Base-by-base conservation (phyloP, 2,329 filamentous ascomycete genomes). In the Hypoxylon sp. region DNA sequence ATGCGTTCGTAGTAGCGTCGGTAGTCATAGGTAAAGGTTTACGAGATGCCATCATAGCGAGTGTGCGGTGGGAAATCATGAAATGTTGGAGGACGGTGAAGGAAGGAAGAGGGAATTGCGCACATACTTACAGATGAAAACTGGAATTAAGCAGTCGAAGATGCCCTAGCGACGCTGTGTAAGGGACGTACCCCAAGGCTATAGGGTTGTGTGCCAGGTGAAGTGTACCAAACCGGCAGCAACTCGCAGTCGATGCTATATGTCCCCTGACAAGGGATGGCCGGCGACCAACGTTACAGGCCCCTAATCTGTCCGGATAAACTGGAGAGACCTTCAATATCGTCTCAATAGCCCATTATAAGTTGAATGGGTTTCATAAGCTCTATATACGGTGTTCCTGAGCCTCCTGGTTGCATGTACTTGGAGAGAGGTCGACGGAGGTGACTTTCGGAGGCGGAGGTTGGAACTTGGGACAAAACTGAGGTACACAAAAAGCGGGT, bases 111-210 rank as follows among this genome's bases (percentile, higher is more conserved):
- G 20, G 30, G 52, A 42, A 22, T 9, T 36, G 44, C 56, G 38
- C 56, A 48, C 64, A 67, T 69, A 69, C 67, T 58, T 65, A 67
- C 54, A 50, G 28, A 30, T 18, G 14, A 18, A 14, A 36, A 38
- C 22, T 49, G 1, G 5, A 33, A 44, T 45, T 9, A 48, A 11
- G n/a, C 26, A 32, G 32, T 12, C 11, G 20, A 16, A 18, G 12
- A 36, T 53, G 22, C 9, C 8, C n/a, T n/a, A n/a, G 12, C 9
- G 36, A 30, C 20, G 11, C 24, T 18, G 36, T n/a, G 11, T 40
- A 28, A 51, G 24, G 20, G 12, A 32, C 16, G 24, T 45, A 38
- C 44, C 32, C 38, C 20, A 24, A 14, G 24, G 30, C n/a, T n/a
- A n/a, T n/a, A n/a, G 14, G 5, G 16, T 49, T 28, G 20, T 53